phyloP scores from a whole-genome alignment of 176 grass and related monocot genomes.

The Pharus latifolius region DNA sequence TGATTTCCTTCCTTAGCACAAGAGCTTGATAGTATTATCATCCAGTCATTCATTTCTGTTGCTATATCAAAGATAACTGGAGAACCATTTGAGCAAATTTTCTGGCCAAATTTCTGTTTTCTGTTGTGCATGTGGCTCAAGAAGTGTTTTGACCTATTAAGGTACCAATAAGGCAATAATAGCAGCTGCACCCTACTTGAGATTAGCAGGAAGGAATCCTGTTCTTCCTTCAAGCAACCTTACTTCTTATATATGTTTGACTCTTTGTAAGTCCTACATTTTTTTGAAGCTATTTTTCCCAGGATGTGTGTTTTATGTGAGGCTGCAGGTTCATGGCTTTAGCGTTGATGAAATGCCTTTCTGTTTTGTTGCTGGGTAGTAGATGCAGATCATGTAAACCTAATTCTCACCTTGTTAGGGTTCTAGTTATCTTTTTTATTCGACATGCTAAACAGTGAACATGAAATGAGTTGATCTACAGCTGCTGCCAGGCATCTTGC shows the following conservation, averaged over 20 bases:
- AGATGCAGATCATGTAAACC: constrained; percentile 69
- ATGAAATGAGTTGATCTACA: constrained; percentile 98
- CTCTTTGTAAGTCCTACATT: constrained; percentile 66
- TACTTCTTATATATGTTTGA: constrained; percentile 93
- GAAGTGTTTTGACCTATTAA: constrained; percentile 24
- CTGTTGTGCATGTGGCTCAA: neutral
- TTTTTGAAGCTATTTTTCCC: neutral
- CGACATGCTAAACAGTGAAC: constrained; percentile 96
- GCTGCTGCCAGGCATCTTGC: constrained; percentile 97
- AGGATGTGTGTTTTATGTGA: neutral
- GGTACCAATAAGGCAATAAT: constrained; percentile 81
- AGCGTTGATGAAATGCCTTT: neutral
- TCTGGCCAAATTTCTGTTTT: neutral
- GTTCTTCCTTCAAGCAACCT: constrained; percentile 72
- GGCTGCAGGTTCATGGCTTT: neutral
- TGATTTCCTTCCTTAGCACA: neutral
- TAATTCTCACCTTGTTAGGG: constrained; percentile 77
- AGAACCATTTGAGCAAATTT: no score
- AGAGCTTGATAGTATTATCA: neutral
- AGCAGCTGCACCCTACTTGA: constrained; percentile 91
- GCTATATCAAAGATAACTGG: neutral
- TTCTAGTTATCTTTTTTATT: constrained; percentile 86
- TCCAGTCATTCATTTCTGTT: neutral
- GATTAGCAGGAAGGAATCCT: constrained; percentile 82
- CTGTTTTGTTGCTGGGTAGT: constrained; percentile 54